Evolutionary conservation across 2,329 filamentous ascomycete genomes (phyloP).

Genomic region (Ophiostoma perfectum): DNA sequence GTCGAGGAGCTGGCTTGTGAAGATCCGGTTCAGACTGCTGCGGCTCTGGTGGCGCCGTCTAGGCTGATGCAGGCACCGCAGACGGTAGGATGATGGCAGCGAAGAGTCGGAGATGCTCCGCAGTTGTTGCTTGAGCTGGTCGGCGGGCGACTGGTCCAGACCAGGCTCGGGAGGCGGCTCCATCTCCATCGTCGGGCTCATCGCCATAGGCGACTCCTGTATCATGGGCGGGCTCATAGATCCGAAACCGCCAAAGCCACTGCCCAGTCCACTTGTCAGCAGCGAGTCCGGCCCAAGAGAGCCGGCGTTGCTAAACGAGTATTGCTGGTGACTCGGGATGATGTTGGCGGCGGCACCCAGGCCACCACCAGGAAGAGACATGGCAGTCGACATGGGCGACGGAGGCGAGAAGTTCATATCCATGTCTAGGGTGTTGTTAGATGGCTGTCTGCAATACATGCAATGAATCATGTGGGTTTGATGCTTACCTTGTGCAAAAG

Average conservation of each 20-base stretch:
- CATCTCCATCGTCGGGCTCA: slow-evolving; percentile 14
- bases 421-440: slow-evolving; percentile 19
- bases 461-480: no score
- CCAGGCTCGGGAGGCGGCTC: slow-evolving; percentile 20
- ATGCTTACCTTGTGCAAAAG: slow-evolving; percentile 20
- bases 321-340: slow-evolving; percentile 22
- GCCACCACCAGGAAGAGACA: slow-evolving; percentile 19
- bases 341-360: slow-evolving; percentile 26
- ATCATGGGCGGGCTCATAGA: slow-evolving; percentile 27
- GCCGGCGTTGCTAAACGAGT: slow-evolving; percentile 20
- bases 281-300: slow-evolving; percentile 18
- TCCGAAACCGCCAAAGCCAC: slow-evolving; percentile 17
- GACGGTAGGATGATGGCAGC: slow-evolving; percentile 29
- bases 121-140: slow-evolving; percentile 30
- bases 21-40: slow-evolving; percentile 30
- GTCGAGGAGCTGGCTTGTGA: slow-evolving; percentile 29
- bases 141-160: slow-evolving; percentile 27
- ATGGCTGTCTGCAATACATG: no score
- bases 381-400: slow-evolving; percentile 24
- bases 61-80: slow-evolving; percentile 29
- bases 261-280: slow-evolving; percentile 10
- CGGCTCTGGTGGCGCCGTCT: slow-evolving; percentile 29
- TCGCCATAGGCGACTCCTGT: slow-evolving; percentile 24
- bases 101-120: slow-evolving; percentile 31
- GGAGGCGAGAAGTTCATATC: slow-evolving; percentile 28